Percentiles rank a stretch among this genome's conserved stretches.
These are phyloP conservation scores for Marchantia paleacea DNA, from an alignment of 225 moss, liverwort and hornwort genomes.

Conservation along the genomic window DNA sequence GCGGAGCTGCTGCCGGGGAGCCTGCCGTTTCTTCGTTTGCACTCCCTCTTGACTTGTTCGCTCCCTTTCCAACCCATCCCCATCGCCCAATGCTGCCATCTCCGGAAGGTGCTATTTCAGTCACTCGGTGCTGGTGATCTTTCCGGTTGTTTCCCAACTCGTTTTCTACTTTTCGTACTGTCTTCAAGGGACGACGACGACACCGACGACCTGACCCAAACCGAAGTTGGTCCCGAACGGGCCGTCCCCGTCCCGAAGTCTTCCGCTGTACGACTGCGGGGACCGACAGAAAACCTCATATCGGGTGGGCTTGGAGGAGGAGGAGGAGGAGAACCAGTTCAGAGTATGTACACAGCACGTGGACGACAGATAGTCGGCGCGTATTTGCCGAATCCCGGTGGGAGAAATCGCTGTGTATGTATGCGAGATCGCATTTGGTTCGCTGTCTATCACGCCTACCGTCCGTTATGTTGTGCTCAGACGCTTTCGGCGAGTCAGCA, in stretches of 20 bases:
- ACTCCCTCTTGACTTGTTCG: background rate
- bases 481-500: slow-evolving; percentile 20
- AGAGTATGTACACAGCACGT: background rate
- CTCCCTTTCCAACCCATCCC: too few species aligned
- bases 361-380: slow-evolving; percentile 4
- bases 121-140: background rate
- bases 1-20: background rate
- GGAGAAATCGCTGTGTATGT: background rate
- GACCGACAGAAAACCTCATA: background rate
- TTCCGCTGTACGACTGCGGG: slow-evolving; percentile 15
- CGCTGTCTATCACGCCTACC: slow-evolving; percentile 14
- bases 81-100: background rate
- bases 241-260: background rate
- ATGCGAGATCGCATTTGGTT: background rate
- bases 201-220: too few species aligned
- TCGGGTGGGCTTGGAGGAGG: background rate
- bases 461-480: slow-evolving; percentile 13
- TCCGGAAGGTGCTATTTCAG: background rate
- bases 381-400: background rate
- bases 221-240: background rate
- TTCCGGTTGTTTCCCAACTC: background rate
- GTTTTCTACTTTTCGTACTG: background rate
- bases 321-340: background rate
- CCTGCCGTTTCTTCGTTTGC: background rate
- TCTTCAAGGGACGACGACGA: background rate